These are phyloP conservation scores for Yamadazyma insecticola DNA, from an alignment of 805 yeast genomes.

Conservation along the genomic window DNA sequence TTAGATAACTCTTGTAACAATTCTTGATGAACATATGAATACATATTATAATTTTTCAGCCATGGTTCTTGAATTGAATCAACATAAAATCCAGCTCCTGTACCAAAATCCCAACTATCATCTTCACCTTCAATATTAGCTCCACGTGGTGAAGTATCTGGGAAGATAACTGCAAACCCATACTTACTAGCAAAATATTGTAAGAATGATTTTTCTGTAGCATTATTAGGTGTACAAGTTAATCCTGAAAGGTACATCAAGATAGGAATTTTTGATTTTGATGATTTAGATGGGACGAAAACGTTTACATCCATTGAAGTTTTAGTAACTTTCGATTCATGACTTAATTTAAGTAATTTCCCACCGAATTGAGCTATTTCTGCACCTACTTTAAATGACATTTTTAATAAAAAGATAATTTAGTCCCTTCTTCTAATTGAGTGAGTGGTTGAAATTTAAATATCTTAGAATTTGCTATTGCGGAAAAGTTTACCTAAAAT, in stretches of 20 bases:
- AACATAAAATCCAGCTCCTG: conserved; percentile 93
- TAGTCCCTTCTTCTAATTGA: too few species aligned
- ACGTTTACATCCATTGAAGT: conserved; percentile 83
- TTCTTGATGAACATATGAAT: conserved; percentile 73
- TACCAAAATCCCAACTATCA: conserved; percentile 85
- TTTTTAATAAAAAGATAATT: too few species aligned
- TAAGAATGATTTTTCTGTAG: conserved; percentile 88
- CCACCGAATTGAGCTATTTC: conserved; percentile 71
- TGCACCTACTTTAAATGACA: conserved; percentile 49
- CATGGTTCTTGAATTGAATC: conserved; percentile 77
- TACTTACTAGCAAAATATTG: conserved; percentile 74
- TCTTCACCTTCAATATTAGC: conserved; percentile 72
- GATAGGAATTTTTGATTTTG: conserved; percentile 54
- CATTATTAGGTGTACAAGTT: conserved; percentile 91
- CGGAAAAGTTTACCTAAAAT: too few species aligned
- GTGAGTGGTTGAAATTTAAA: too few species aligned
- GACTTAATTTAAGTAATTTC: conserved; percentile 66
- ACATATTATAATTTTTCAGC: conserved; percentile 76
- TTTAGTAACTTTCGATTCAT: conserved; percentile 58
- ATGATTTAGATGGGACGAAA: conserved; percentile 53
- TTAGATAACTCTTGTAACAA: conserved; percentile 50
- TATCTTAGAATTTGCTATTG: too few species aligned
- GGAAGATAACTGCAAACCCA: conserved; percentile 86
- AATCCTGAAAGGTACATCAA: conserved; percentile 80
- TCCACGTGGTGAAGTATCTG: conserved; percentile 97